Evolutionary conservation across 768 basidiomycete genomes (phyloP).

Genomic region (Fistulinella prunicolor): DNA sequence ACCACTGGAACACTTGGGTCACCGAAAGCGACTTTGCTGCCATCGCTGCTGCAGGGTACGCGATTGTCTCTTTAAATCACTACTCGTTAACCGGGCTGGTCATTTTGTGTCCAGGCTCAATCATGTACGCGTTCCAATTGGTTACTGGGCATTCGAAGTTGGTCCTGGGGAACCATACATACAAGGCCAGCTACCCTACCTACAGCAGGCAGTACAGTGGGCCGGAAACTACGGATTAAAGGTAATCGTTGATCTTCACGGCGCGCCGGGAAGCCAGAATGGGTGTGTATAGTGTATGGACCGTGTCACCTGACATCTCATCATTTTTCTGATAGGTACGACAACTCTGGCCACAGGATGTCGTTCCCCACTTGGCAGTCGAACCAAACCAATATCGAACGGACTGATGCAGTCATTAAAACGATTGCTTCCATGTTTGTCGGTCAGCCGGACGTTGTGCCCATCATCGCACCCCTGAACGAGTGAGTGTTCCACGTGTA

Average conservation of each 20-base stretch:
- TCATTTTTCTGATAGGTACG: constrained; percentile 48
- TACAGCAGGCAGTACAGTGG: constrained; percentile 65
- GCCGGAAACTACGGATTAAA: constrained; percentile 71
- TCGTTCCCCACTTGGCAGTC: constrained; percentile 68
- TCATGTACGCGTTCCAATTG: constrained; percentile 82
- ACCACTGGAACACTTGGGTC: constrained; percentile 85
- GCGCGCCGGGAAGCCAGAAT: constrained; percentile 83
- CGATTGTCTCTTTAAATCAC: constrained; percentile 3
- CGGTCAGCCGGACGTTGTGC: constrained; percentile 49
- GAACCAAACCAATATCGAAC: constrained; percentile 59
- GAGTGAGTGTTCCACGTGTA: constrained; percentile 47
- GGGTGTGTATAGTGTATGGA: constrained; percentile 42
- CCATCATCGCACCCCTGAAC: constrained; percentile 73
- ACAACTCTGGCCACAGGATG: constrained; percentile 74
- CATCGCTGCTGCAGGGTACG: constrained; percentile 73
- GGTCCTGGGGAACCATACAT: constrained; percentile 75
- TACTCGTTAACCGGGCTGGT: constrained; percentile 2
- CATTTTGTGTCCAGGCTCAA: constrained; percentile 52
- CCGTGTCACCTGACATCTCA: constrained; percentile 3
- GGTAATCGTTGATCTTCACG: constrained; percentile 76
- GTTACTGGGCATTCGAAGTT: constrained; percentile 89
- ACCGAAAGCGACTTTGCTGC: constrained; percentile 74
- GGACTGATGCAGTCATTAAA: constrained; percentile 65
- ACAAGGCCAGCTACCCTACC: constrained; percentile 70
- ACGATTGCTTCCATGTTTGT: constrained; percentile 59